These are phyloP conservation scores for Biscogniauxia marginata DNA, from an alignment of 2,329 filamentous ascomycete genomes.

Conservation along the genomic window DNA sequence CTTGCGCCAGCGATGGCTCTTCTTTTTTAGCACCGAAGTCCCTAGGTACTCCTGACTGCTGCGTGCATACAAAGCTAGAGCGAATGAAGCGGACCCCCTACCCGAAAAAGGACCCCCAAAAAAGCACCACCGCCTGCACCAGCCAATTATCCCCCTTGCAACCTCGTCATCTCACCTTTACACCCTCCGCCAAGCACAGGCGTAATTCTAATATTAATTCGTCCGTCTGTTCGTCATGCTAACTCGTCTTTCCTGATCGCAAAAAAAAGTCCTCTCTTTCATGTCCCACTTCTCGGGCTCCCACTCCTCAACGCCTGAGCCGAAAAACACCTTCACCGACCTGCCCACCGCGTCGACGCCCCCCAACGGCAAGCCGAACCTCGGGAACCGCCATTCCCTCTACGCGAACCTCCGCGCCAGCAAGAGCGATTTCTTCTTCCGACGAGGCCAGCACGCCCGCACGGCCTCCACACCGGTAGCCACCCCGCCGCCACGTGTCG, in stretches of 20 bases:
- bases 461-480: constrained; percentile 26
- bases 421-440: constrained; percentile 24
- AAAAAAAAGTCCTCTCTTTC: constrained; percentile 72
- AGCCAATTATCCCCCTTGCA: not conserved
- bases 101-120: not conserved
- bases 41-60: not conserved
- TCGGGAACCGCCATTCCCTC: constrained; percentile 9
- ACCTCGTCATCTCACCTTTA: not conserved
- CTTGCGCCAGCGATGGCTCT: not conserved
- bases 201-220: constrained; percentile 6
- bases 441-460: constrained; percentile 21
- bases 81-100: no score
- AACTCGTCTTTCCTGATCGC: constrained; percentile 28
- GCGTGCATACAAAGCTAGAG: not conserved
- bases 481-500: constrained; percentile 25
- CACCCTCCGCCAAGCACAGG: constrained; percentile 2
- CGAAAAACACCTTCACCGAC: constrained; percentile 30
- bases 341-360: constrained; percentile 25
- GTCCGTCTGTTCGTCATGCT: constrained; percentile 29
- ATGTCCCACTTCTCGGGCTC: constrained; percentile 74
- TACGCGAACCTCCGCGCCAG: constrained; percentile 11
- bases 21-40: not conserved
- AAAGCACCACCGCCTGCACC: not conserved
- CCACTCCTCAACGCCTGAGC: constrained; percentile 36
- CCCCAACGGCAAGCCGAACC: constrained; percentile 18